phyloP scores from a whole-genome alignment of 108 stramenopile genomes.

The Fragilariopsis cylindrus region DNA sequence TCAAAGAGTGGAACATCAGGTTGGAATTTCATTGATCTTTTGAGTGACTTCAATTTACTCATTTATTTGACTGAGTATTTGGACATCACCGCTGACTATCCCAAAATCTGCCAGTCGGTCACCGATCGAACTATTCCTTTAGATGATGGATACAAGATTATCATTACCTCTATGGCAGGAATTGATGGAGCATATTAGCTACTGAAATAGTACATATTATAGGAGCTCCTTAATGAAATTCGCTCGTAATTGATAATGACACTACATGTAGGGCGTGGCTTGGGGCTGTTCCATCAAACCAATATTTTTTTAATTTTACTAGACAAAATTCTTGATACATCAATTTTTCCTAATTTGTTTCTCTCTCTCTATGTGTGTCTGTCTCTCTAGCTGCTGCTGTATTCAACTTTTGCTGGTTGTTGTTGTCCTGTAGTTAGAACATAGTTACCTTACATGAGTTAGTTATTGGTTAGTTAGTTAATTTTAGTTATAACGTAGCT shows the following conservation, averaged over 20 bases:
- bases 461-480: too few relatives aligned
- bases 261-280: neutral
- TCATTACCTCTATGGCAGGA: conserved; percentile 87
- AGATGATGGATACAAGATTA: conserved; percentile 93
- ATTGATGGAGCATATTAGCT: conserved; percentile 50
- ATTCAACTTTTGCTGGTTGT: too few relatives aligned
- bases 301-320: neutral
- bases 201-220: neutral
- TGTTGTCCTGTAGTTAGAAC: too few relatives aligned
- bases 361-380: neutral
- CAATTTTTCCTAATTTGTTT: conserved; percentile 1
- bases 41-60: conserved; percentile 93
- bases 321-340: neutral
- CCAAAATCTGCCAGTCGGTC: conserved; percentile 83
- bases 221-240: neutral
- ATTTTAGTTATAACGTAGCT: too few relatives aligned
- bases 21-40: conserved; percentile 89
- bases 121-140: conserved; percentile 74
- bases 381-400: neutral
- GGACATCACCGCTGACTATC: conserved; percentile 73
- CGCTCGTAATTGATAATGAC: neutral
- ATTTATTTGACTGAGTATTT: conserved; percentile 86
- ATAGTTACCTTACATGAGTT: too few relatives aligned
- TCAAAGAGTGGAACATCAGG: conserved; percentile 83
- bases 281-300: neutral